These are phyloP conservation scores for Oenanthe sinensis DNA, from an alignment of 129 eudicot genomes.

Conservation along the genomic window DNA sequence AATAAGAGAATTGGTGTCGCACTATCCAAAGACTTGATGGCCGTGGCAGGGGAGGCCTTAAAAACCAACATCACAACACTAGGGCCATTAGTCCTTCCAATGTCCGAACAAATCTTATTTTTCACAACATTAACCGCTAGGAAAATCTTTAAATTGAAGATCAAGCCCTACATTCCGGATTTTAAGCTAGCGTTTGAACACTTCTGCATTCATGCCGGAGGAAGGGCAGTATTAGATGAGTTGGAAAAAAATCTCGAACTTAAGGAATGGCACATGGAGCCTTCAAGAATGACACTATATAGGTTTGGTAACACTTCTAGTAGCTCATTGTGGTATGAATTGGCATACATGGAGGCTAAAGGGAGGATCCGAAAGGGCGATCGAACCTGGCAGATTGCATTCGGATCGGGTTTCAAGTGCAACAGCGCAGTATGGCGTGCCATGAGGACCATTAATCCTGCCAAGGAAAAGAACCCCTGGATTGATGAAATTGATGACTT, in stretches of 20 bases:
- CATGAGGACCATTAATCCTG: conserved; percentile 39
- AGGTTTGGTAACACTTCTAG: conserved; percentile 26
- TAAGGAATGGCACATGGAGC: conserved; percentile 70
- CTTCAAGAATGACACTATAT: conserved; percentile 42
- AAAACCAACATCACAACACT: conserved; percentile 64
- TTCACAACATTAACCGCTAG: conserved; percentile 48
- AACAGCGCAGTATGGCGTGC: conserved; percentile 56
- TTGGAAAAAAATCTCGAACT: conserved; percentile 57
- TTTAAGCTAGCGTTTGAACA: conserved; percentile 76
- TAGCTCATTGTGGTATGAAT: conserved; percentile 24
- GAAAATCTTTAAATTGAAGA: conserved; percentile 54
- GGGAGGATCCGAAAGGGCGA: conserved; percentile 61
- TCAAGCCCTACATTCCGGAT: conserved; percentile 68
- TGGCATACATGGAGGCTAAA: conserved; percentile 41
- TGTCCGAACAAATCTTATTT: conserved; percentile 66
- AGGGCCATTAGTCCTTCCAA: conserved; percentile 68
- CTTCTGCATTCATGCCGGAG: conserved; percentile 52
- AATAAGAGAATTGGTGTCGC: conserved; percentile 41
- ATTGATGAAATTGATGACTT: conserved; percentile 44
- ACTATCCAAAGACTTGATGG: conserved; percentile 60
- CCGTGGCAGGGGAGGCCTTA: conserved; percentile 67
- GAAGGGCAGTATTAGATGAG: conserved; percentile 25
- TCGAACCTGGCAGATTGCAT: conserved; percentile 52
- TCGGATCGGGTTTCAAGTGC: conserved; percentile 47
- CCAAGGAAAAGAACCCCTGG: conserved; percentile 49